These are phyloP conservation scores for Diutina pseudorugosa DNA, from an alignment of 1,139 yeast species.

Conservation along the genomic window DNA sequence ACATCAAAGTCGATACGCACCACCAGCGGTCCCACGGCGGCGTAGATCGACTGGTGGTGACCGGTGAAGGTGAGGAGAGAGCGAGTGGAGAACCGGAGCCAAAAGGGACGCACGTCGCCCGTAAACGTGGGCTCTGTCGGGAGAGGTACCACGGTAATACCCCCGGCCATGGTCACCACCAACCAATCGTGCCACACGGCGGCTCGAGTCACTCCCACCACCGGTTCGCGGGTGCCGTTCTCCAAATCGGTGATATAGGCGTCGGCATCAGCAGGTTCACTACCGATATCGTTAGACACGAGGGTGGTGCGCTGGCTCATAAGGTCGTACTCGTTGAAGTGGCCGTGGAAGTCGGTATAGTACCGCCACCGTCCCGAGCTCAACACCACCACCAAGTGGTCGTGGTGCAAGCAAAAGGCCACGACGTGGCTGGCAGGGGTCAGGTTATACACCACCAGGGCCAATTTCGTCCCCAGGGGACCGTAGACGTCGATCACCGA, in stretches of 20 bases:
- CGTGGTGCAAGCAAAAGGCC: conserved; percentile 45
- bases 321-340: conserved; percentile 35
- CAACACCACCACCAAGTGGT: conserved; percentile 50
- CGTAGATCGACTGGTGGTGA: background rate
- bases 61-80: background rate
- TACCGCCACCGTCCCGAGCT: conserved; percentile 45
- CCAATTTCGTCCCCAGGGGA: conserved; percentile 38
- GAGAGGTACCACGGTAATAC: background rate
- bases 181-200: conserved; percentile 19
- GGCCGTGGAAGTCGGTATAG: conserved; percentile 61
- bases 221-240: conserved; percentile 19
- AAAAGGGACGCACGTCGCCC: background rate
- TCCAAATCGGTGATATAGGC: conserved; percentile 22
- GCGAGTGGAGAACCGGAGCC: background rate
- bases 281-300: background rate
- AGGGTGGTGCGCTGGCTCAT: background rate
- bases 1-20: conserved; percentile 18
- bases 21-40: conserved; percentile 7
- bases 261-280: background rate
- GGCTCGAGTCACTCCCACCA: conserved; percentile 16
- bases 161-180: conserved; percentile 12
- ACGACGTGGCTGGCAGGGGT: conserved; percentile 41
- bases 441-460: conserved; percentile 40
- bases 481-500: conserved; percentile 37
- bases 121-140: background rate